Percentiles rank a stretch among this genome's conserved stretches.
Conservation (phyloP, 2,329 filamentous ascomycete species). For the Fusarium sacchari region DNA sequence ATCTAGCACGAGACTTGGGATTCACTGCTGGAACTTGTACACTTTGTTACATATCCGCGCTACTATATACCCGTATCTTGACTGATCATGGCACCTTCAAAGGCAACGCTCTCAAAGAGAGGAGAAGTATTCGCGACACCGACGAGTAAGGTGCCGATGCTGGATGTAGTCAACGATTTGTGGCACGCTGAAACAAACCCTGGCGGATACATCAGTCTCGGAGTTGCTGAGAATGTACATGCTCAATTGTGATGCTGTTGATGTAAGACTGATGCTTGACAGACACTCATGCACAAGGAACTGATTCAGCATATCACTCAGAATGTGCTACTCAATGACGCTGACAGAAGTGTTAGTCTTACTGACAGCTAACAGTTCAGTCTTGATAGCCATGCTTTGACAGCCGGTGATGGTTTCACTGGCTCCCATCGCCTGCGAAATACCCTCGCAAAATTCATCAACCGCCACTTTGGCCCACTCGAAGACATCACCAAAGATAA, state of each 20-base stretch:
- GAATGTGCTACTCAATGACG: rapidly evolving
- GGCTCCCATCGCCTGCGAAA: neutral
- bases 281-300: slow-evolving; percentile 2
- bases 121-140: neutral
- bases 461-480: neutral
- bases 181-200: neutral
- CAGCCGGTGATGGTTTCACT: neutral
- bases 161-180: neutral
- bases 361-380: neutral
- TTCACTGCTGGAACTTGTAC: neutral
- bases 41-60: neutral
- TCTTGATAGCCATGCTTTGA: neutral
- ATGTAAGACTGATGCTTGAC: rapidly evolving
- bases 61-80: too few relatives aligned
- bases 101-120: neutral
- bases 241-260: rapidly evolving
- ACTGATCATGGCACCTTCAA: neutral
- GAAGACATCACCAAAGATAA: neutral
- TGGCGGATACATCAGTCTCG: neutral
- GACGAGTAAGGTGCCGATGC: neutral
- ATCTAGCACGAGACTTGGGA: neutral
- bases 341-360: rapidly evolving
- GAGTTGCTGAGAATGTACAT: neutral
- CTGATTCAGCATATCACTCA: neutral
- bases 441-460: neutral